Base-by-base conservation (phyloP, 331 rosid genomes). In the Rosa hybrid region DNA sequence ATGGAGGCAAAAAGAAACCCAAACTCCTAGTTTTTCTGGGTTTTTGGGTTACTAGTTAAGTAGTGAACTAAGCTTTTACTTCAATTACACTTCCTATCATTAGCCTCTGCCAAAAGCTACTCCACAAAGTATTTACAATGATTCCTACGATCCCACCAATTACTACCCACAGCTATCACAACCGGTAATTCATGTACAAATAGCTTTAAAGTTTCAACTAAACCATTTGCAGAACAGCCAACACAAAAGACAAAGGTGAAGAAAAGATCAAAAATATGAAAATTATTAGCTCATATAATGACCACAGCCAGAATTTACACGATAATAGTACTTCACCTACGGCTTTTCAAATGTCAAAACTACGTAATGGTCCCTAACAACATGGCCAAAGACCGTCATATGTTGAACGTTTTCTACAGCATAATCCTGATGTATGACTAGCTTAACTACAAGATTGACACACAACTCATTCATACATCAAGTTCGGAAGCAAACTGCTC, bases 401-500 rank as follows among this genome's bases (percentile, higher is more conserved):
- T 49, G 34, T 30, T 42, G 8, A 49, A 38, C 7, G 11, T 59
- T 74, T 59, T 60, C 25, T 44, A 75, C 46, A 60, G 3, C 69
- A 76, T 60, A 23, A 59, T 76, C 54, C 60, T 18, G 63, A 77
- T 49, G 46, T 30, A 49, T 65, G 72, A 63, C 72, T 34, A 4
- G 23, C 41, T 49, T 34, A 64, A 62, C 49, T 65, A 63, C 53
- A 63, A 10, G 49, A 46, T 49, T 68, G 50, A 41, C 12, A 45
- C 17, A 65, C 44, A 67, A 71, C 41, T 87, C 79, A 90, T 34
- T 96, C 97, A 45, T 8, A 91, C 94, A 90, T 96, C 99, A 41
- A 93, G 97, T 86, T 96, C 99, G 0, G 94, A 84, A 6, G 94
- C 94, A 84, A 91, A 96, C 86, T 90, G 97, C 88, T 93, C 97